Conservation (phyloP, 2,329 filamentous ascomycete species). For the Pseudogymnoascus sp. region DNA sequence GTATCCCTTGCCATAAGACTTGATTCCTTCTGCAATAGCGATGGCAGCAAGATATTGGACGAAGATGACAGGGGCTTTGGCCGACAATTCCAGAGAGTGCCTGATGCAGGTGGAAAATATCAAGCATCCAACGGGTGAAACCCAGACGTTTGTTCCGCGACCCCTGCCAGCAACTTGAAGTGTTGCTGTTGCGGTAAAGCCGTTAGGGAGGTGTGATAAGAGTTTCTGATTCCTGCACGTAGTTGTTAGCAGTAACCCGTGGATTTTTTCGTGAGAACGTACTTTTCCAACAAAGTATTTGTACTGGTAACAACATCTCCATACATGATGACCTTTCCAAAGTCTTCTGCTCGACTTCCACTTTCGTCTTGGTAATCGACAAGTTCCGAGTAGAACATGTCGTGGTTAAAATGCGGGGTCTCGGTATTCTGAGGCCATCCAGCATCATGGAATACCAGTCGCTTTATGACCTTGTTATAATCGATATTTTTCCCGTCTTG, state of each 20-base stretch:
- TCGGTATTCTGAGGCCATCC: constrained; percentile 59
- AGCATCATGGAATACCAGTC: constrained; percentile 63
- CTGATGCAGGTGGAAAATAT: constrained; percentile 85
- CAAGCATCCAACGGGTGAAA: constrained; percentile 76
- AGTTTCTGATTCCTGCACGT: constrained; percentile 62
- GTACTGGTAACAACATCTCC: constrained; percentile 91
- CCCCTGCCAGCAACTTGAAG: constrained; percentile 83
- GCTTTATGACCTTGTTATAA: constrained; percentile 66
- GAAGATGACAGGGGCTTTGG: constrained; percentile 76
- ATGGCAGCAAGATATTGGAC: constrained; percentile 88
- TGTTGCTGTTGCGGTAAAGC: constrained; percentile 82
- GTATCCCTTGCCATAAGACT: constrained; percentile 70
- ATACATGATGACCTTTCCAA: constrained; percentile 75
- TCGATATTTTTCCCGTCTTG: constrained; percentile 57
- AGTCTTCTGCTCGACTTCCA: constrained; percentile 50
- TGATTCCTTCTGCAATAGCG: constrained; percentile 76
- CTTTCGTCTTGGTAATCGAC: constrained; percentile 52
- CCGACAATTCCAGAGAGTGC: constrained; percentile 66
- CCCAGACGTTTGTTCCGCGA: constrained; percentile 88
- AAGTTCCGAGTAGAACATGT: constrained; percentile 67
- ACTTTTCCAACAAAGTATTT: constrained; percentile 88
- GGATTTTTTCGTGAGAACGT: constrained; percentile 18
- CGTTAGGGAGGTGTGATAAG: constrained; percentile 66
- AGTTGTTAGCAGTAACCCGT: constrained; percentile 11
- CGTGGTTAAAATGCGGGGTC: constrained; percentile 82